These are phyloP conservation scores for Kondoa subrosea DNA, from an alignment of 768 basidiomycete species.

Conservation along the genomic window DNA sequence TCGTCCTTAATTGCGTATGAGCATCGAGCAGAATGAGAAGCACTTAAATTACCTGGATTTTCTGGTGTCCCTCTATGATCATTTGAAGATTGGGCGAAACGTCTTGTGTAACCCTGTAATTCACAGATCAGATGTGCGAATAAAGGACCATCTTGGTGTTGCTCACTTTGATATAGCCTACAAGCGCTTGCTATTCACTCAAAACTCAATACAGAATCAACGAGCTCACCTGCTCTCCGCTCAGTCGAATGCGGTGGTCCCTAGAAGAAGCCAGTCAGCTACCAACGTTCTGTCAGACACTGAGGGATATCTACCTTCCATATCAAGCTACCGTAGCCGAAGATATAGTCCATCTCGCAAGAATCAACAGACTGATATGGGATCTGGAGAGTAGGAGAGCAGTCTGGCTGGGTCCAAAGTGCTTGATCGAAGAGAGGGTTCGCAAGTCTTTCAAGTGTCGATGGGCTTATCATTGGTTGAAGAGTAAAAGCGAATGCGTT, in stretches of 20 bases:
- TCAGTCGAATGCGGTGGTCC: neutral
- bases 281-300: neutral
- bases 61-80: slow-evolving; percentile 19
- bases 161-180: neutral
- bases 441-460: too few relatives aligned
- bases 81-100: slow-evolving; percentile 2
- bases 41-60: neutral
- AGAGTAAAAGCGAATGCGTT: too few relatives aligned
- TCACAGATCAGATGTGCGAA: neutral
- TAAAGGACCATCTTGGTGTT: neutral
- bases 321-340: neutral
- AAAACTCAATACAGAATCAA: too few relatives aligned
- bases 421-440: too few relatives aligned
- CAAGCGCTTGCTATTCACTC: too few relatives aligned
- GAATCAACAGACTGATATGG: too few relatives aligned
- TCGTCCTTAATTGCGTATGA: neutral
- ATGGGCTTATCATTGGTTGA: too few relatives aligned
- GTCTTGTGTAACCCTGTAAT: neutral
- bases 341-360: neutral
- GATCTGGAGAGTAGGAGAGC: too few relatives aligned
- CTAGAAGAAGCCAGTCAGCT: neutral
- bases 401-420: too few relatives aligned
- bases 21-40: neutral
- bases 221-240: neutral
- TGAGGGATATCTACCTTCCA: neutral